Evolutionary conservation across 2,329 filamentous ascomycete species (phyloP), one percentile per base, ranked within the genome.

Genomic region (Cladosporium halotolerans): DNA sequence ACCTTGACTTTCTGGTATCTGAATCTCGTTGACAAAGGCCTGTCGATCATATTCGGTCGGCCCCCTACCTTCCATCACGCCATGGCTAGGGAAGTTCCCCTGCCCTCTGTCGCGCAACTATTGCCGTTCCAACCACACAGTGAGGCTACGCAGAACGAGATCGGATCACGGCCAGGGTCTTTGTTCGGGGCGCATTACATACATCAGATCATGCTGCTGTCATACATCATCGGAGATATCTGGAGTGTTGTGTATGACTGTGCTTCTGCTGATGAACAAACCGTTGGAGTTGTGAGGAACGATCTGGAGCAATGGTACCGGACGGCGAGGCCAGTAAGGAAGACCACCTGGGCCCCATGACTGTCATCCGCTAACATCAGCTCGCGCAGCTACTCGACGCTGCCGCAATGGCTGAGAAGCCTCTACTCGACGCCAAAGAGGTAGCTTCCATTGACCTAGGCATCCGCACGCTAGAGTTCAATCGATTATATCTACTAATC

Each of bases 1-100:
- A 28, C 16, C 14, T 56, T 62, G 43, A 43, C 57, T 33, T 62
- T 62, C 51, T 63, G 62, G 62, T 54, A 56, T 32, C 52, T 63
- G 7, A 62, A 63, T 40, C 19, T 57, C 10, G 38, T 63, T 5
- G 62, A 63, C 41, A 62, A 60, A 42, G 46, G 52, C 2, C 45
- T 63, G 11, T 57, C 59, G 7, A 45, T 63, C 3, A 59, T 55
- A 6, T 58, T 63, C 23, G 57, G 58, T n/a, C 45, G 57, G 41
- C 58, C 60, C 2, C 59, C 60, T 6, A 57, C 56, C 2, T 56
- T 62, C 11, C 60, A 62, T 48, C 48, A 55, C 23, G 57, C 56
- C 3, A 59, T 59, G 55, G 33, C 47, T 4, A 55, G 39, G 13
- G 48, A 56, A 3, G 50, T 63, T 11, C 51, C 57, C 9, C 23